Base-by-base conservation (phyloP, 805 yeast genomes). In the Nakazawaea pomicola region DNA sequence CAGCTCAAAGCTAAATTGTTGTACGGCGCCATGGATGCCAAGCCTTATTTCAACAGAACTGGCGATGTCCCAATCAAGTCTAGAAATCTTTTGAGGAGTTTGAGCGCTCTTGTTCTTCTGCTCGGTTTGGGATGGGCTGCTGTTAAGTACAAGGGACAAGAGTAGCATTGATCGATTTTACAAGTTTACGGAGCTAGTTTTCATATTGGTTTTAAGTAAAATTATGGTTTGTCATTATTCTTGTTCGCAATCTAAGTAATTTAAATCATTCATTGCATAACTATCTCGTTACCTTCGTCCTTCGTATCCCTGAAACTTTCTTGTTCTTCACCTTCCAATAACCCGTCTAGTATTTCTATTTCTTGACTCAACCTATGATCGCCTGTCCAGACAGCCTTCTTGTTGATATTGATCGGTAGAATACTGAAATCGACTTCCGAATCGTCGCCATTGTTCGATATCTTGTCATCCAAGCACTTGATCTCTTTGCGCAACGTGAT, bases 381-480 rank as follows among this genome's bases (percentile, higher is more conserved):
- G 2, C 89, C 88, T 21, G 82, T 70, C 62, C 74, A 70, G 4
- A 85, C 76, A 27, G 88, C 86, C 61, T 82, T 81, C 48, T 80
- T 80, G 38, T 80, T 83, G 18, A 84, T 74, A 31, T 72, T 69
- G 3, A 83, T 71, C 1, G 95, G 93, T 20, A 84, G 64, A 29
- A 84, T 72, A 23, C 37, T 35, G 33, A 41, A 29, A 18, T 25
- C 17, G 2, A 10, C 25, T 10, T 23, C 25, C 7, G 7, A 8
- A 7, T 27, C 36, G 20, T 19, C 29, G 12, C 16, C 40, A n/a
- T 69, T 67, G 38, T 68, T 71, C 9, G 76, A 79, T 25, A 69
- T 71, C 50, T 72, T 72, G 33, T 74, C 76, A 58, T 84, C 89
- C 58, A 83, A 64, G 11, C 72, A 52, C 53, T 76, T 76, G 33